Evolutionary conservation across 768 basidiomycete species (phyloP), one percentile per base, ranked within the genome.

Genomic region (Amanita rubescens): DNA sequence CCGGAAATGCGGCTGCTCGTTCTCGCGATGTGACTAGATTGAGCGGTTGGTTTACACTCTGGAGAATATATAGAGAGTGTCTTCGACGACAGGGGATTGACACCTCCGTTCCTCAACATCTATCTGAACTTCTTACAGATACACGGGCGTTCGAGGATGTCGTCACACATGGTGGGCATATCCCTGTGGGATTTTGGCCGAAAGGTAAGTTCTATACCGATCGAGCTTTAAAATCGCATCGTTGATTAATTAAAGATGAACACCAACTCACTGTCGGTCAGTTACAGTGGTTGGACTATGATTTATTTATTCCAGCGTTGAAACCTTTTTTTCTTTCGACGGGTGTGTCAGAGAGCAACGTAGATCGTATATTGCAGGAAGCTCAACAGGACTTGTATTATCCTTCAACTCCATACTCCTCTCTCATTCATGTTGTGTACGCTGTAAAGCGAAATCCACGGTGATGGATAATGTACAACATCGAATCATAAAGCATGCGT

Each of bases 211-310:
- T 55, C 19, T 49, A 34, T 17, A 25, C 46, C 51, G 51, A 56
- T 39, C 55, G 52, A 30, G n/a, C 30, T 41, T 55, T 53, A 52
- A 19, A 51, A 38, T 33, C 46, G 57, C 14, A 51, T 53, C 19
- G 51, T 60, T 48, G 43, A 33, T 42, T 24, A 38, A 20, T 19
- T 30, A 17, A 46, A 86, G 85, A 86, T 65, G 71, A 74, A 7
- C 68, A 76, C 49, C 71, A 77, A 33, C 73, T 86, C 33, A 84
- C 81, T 20, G 76, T 84, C 46, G 85, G 83, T 6, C 83, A 87
- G 59, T 67, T 87, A 19, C 82, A 84, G 37, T 87, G 85, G 85
- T 80, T 86, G 81, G 78, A 80, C 56, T 81, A 79, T 59, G 85
- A 87, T 58, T 71, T 79, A 20, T 73, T 86, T 56, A 69, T 87